These are phyloP conservation scores for Tuctoria greenei DNA, from an alignment of 176 grass and related monocot genomes.

Conservation along the genomic window DNA sequence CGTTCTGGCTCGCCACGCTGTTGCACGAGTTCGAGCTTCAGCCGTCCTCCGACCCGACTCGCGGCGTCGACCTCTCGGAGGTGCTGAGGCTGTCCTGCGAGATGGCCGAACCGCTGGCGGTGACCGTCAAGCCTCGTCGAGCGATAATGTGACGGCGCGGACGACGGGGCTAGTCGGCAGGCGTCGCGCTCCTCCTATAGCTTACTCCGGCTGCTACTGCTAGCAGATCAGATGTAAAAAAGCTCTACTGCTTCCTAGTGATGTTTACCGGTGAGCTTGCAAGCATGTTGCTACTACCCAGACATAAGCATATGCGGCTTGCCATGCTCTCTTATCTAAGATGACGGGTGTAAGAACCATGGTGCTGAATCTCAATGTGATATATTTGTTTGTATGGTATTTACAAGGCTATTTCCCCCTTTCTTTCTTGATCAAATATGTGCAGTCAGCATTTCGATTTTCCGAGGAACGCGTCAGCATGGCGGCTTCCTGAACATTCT, in stretches of 20 bases:
- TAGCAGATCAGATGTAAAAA: background rate
- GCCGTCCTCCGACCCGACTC: background rate
- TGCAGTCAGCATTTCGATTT: background rate
- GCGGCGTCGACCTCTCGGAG: conserved; percentile 55
- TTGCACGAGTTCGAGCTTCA: conserved; percentile 66
- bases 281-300: conserved; percentile 8
- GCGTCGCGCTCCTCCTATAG: background rate
- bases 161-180: background rate
- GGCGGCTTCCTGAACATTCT: background rate
- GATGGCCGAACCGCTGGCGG: conserved; percentile 65
- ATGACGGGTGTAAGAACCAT: background rate
- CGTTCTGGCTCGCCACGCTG: conserved; percentile 74
- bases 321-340: background rate
- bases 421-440: background rate
- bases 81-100: conserved; percentile 83
- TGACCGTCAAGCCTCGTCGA: conserved; percentile 25
- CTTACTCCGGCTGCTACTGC: background rate
- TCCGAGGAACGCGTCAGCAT: conserved; percentile 12
- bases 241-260: background rate
- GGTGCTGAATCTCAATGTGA: conserved; percentile 27
- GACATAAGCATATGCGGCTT: conserved; percentile 5
- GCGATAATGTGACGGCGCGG: background rate
- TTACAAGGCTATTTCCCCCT: background rate
- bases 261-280: conserved; percentile 13
- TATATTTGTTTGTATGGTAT: conserved; percentile 38